Evolutionary conservation across 106 monocot species (phyloP).

Genomic region (Dioscorea dumetorum): DNA sequence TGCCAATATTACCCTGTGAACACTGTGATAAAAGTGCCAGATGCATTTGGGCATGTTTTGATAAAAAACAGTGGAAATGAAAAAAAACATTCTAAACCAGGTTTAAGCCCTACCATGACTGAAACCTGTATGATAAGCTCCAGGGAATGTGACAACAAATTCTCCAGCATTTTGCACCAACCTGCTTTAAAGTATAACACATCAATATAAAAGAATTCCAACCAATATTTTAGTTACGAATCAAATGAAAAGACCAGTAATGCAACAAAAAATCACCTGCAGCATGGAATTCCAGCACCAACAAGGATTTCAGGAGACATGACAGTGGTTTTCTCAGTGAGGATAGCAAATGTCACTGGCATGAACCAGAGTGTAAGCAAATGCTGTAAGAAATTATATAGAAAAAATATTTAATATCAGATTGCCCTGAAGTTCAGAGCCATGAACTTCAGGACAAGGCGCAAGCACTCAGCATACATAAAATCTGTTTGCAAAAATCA

Average conservation of each 20-base stretch:
- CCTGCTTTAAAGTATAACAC: constrained; percentile 33
- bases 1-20: neutral
- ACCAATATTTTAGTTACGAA: neutral
- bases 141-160: constrained; percentile 96
- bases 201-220: neutral
- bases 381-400: neutral
- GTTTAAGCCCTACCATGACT: constrained; percentile 61
- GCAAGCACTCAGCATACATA: no score
- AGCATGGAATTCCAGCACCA: constrained; percentile 80
- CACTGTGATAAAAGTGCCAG: neutral
- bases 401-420: neutral
- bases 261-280: constrained; percentile 44
- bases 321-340: constrained; percentile 82
- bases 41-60: neutral
- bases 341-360: constrained; percentile 67
- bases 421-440: neutral
- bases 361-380: constrained; percentile 4
- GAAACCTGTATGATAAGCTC: constrained; percentile 92
- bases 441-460: no score
- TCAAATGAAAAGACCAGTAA: neutral
- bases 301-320: constrained; percentile 85
- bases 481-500: no score
- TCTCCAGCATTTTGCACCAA: constrained; percentile 98
- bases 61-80: neutral
- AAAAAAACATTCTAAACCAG: neutral